Evolutionary conservation across 2,329 filamentous ascomycete species (phyloP), one percentile per base, ranked within the genome.

Genomic region (Sporothrix inflata): DNA sequence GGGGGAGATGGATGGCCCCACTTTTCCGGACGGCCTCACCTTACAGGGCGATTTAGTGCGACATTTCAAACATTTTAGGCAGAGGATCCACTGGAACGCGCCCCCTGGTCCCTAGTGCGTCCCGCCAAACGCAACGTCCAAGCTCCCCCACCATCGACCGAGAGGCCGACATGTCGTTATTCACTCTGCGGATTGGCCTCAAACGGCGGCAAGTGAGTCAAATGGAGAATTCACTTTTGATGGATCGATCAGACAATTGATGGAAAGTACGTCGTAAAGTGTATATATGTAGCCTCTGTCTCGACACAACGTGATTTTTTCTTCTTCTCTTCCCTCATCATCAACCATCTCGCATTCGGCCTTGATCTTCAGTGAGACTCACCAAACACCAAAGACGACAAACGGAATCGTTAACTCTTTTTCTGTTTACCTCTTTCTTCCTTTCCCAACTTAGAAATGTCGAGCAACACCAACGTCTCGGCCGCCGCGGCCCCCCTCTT

Each of bases 1-100:
- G 38, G 55, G 6, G 38, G 30, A 19, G 38, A 14, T 21, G n/a
- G 42, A 7, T 16, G 21, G 42, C 42, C 9, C 63, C 63, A 51
- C 63, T 49, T 21, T 21, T 49, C 16, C 51, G 63, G 63, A 67
- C 19, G 63, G 63, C 63, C 63, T 67, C 63, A 67, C 63, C 40
- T 16, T 49, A 34, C 42, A 38, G 42, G 24, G 42, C 7, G 5
- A 24, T 24, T 27, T 65, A 16, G 40, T 19, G 38, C 19, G 3
- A n/a, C 19, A 6, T 45, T 34, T 27, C 16, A n/a, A 11, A 12
- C n/a, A 24, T 24, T 34, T 45, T 45, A 42, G n/a, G 60, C 19
- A 11, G 4, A 14, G 14, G 2, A 47, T 27, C 40, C 40, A n/a
- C 21, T 65, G 61, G 14, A 47, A 45, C n/a, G 21, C 14, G 9